These are phyloP conservation scores for Zelopaecilomyces penicillatus DNA, from an alignment of 2,329 filamentous ascomycete genomes.

Conservation along the genomic window DNA sequence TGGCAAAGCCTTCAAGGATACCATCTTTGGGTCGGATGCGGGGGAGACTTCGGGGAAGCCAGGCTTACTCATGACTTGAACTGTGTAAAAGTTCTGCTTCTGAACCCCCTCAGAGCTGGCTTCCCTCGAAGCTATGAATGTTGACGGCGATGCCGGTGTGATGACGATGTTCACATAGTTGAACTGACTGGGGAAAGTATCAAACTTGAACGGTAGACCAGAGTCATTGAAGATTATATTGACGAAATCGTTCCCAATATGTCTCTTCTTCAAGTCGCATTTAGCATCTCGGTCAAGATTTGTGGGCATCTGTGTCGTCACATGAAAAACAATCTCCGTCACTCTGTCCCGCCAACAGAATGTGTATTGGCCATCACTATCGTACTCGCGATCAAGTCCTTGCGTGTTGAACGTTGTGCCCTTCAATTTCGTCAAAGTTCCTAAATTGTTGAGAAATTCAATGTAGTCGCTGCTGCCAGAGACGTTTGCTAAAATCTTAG, in stretches of 20 bases:
- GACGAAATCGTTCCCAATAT: conserved; percentile 96
- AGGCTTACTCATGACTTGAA: conserved; percentile 79
- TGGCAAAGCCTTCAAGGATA: conserved; percentile 74
- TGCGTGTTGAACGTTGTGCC: conserved; percentile 87
- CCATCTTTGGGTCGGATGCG: conserved; percentile 79
- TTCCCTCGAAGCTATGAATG: conserved; percentile 59
- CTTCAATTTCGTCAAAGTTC: conserved; percentile 71
- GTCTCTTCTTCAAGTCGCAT: conserved; percentile 79
- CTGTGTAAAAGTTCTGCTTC: conserved; percentile 64
- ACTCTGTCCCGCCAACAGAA: conserved; percentile 94
- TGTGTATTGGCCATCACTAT: conserved; percentile 77
- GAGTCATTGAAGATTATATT: conserved; percentile 98
- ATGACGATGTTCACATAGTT: conserved; percentile 97
- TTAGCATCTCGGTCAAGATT: conserved; percentile 66
- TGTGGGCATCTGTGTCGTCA: conserved; percentile 96
- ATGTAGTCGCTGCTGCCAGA: conserved; percentile 83
- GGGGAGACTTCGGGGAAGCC: conserved; percentile 90
- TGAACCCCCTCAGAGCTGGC: conserved; percentile 26
- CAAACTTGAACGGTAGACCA: conserved; percentile 77
- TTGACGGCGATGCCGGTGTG: conserved; percentile 72
- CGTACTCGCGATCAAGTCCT: conserved; percentile 69
- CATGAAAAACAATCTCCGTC: conserved; percentile 91
- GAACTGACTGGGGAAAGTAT: conserved; percentile 90
- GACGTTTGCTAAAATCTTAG: conserved; percentile 78
- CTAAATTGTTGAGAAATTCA: conserved; percentile 73